These are phyloP conservation scores for Stephania yunnanensis DNA, from an alignment of 164 flowering plant genomes.

Conservation along the genomic window DNA sequence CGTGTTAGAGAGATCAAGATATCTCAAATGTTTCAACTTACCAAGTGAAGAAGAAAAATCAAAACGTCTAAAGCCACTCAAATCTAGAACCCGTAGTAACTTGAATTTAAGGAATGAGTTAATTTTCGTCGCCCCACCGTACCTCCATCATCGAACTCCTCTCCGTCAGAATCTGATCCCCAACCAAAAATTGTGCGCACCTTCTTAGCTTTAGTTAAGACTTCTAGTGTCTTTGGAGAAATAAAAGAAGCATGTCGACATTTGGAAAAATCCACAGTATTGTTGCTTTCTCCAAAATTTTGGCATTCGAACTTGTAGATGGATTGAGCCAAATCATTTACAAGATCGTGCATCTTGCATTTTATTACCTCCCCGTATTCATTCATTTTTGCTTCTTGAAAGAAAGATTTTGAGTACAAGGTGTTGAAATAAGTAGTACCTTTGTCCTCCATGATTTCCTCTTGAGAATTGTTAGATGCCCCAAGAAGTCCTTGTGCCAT, in stretches of 20 bases:
- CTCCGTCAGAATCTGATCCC: background rate
- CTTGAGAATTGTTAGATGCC: background rate
- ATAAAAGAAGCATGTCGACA: background rate
- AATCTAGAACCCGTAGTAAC: too few species aligned
- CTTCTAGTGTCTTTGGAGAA: background rate
- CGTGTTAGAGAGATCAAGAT: too few species aligned
- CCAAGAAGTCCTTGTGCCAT: conserved; percentile 12
- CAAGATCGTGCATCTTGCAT: conserved; percentile 19
- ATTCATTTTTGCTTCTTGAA: background rate
- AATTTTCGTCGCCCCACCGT: background rate
- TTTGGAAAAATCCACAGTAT: background rate
- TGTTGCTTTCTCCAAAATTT: background rate
- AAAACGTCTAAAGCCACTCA: too few species aligned
- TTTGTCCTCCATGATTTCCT: background rate
- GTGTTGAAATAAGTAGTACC: conserved; percentile 1
- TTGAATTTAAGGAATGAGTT: too few species aligned
- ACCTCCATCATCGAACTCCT: too few species aligned
- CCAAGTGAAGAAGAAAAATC: too few species aligned
- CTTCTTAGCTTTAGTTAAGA: background rate
- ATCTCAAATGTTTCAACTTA: too few species aligned
- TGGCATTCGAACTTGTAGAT: background rate
- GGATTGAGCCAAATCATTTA: conserved; percentile 7
- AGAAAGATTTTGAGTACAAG: conserved; percentile 6
- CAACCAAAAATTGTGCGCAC: background rate
- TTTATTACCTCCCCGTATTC: background rate